These are phyloP conservation scores for Teunomyces cretensis DNA, from an alignment of 805 yeast species.

Conservation along the genomic window DNA sequence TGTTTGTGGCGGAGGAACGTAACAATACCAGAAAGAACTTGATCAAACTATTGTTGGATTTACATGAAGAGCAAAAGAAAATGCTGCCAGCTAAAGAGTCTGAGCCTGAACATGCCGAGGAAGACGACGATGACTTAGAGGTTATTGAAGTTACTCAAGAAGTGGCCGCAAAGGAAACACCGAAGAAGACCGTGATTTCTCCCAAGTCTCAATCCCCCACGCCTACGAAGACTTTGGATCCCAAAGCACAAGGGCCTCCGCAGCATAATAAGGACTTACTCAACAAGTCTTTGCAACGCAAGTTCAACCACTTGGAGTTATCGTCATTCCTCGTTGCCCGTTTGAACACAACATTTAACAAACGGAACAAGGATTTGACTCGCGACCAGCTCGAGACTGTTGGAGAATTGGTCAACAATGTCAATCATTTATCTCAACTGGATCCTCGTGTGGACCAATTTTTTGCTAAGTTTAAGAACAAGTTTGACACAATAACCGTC, in stretches of 20 bases:
- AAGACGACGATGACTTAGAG: conserved; percentile 22
- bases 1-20: conserved; percentile 30
- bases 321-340: neutral
- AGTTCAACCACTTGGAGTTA: conserved; percentile 2
- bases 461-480: neutral
- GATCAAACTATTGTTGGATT: conserved; percentile 20
- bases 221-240: neutral
- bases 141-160: conserved; percentile 12
- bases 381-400: conserved; percentile 2
- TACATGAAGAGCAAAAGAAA: conserved; percentile 20
- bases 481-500: neutral
- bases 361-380: conserved; percentile 6
- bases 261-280: neutral
- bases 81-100: neutral
- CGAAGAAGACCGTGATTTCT: neutral
- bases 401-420: neutral
- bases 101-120: conserved; percentile 5
- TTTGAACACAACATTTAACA: conserved; percentile 6
- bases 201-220: neutral
- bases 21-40: conserved; percentile 26
- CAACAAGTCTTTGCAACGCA: conserved; percentile 3
- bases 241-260: neutral
- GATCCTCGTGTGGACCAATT: neutral
- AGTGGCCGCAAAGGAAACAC: neutral
- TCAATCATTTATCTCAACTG: neutral